Evolutionary conservation across 2,329 filamentous ascomycete genomes (phyloP).

Genomic region (Thelonectria rubi): DNA sequence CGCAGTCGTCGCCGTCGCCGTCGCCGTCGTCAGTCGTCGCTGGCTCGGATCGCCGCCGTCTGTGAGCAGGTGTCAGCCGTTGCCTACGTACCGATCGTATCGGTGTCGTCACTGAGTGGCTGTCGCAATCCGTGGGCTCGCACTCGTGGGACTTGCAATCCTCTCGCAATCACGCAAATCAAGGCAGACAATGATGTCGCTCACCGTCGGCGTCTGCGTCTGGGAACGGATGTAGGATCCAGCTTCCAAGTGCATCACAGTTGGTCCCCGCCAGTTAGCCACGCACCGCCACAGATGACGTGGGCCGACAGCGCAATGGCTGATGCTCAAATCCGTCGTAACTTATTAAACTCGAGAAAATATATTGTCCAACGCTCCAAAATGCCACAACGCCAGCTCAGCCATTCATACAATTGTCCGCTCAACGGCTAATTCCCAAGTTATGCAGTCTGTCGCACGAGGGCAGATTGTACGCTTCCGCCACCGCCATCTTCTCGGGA

Average conservation of each 20-base stretch:
- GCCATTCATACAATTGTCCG: constrained; percentile 31
- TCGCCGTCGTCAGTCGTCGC: neutral
- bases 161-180: too few relatives aligned
- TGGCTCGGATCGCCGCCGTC: neutral
- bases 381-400: constrained; percentile 45
- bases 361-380: constrained; percentile 38
- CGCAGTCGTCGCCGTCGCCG: neutral
- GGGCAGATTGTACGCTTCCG: constrained; percentile 62
- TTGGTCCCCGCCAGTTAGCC: constrained; percentile 37
- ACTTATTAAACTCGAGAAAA: constrained; percentile 17
- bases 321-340: constrained; percentile 5
- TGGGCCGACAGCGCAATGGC: constrained; percentile 21
- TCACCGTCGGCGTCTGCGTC: too few relatives aligned
- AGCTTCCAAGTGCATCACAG: constrained; percentile 24
- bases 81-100: constrained; percentile 15
- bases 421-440: constrained; percentile 47
- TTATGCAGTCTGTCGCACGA: constrained; percentile 62
- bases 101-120: constrained; percentile 42
- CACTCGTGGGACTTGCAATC: too few relatives aligned
- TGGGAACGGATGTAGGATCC: constrained; percentile 3
- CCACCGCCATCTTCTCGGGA: constrained; percentile 78
- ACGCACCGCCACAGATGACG: constrained; percentile 41
- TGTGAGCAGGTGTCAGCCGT: constrained; percentile 3
- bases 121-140: too few relatives aligned
- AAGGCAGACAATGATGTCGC: constrained; percentile 6